Base-by-base conservation (phyloP, 257 asterid genomes). In the Rhazya stricta region DNA sequence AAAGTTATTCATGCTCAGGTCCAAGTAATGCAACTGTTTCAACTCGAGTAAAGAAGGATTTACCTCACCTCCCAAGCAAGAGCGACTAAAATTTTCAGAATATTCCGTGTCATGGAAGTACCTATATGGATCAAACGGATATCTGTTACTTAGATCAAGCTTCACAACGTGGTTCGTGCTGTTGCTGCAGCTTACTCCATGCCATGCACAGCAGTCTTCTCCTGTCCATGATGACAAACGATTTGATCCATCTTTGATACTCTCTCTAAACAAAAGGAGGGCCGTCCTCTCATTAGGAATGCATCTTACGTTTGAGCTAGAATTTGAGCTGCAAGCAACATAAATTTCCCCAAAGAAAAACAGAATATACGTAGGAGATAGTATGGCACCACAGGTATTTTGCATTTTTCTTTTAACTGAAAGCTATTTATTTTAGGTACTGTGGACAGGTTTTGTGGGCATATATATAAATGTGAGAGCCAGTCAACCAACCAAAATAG, bases 1-100 rank as follows among this genome's bases (percentile, higher is more conserved):
- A 23, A 78, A 82, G 71, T 82, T 39, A 56, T 78, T 82, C 61
- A 37, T 9, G 68, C 85, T 74, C 29, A 81, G 61, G 62, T 78
- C 83, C 61, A 75, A 27, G 56, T 75, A 75, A 11, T 50, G 10
- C 70, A 82, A 51, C 43, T 72, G 78, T 42, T 70, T 65, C 75
- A 81, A 32, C 19, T 29, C n/a, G 46, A 78, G 48, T 21, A 75
- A 57, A 27, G 82, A 75, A 27, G 42, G 62, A 72, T 29, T 75
- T 13, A 82, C 30, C 79, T 71, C 65, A 51, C 80, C 82, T 65
- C 76, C 76, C 58, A 82, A 67, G 57, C 65, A 56, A 9, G 43
- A 37, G 12, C 29, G 25, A 4, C 72, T 74, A 9, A 21, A 34
- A 30, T 16, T 57, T 67, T 9, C 45, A 1, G 37, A 7, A 45